Conservation (phyloP, 352 stramenopile genomes). For the Thalassiosira mediterranea region DNA sequence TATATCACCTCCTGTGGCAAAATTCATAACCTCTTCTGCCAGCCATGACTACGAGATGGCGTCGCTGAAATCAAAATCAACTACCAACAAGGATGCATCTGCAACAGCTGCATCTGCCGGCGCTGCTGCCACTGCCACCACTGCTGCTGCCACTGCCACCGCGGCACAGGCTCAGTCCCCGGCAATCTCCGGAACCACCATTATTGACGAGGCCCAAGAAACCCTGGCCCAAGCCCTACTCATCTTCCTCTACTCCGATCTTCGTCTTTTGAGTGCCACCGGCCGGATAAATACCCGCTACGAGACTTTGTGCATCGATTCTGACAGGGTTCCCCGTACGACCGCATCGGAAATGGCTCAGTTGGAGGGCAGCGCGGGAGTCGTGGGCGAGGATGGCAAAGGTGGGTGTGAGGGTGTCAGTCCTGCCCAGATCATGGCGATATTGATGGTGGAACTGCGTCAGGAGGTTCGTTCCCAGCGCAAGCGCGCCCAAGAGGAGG, state of each 20-base stretch:
- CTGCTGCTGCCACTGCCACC: too few relatives aligned
- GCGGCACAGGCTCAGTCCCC: too few relatives aligned
- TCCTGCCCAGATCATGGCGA: constrained; percentile 61
- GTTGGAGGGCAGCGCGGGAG: constrained; percentile 4
- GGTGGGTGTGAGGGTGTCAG: constrained; percentile 47
- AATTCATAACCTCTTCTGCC: too few relatives aligned
- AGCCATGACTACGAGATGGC: too few relatives aligned
- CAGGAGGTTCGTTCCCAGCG: not conserved
- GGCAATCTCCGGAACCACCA: constrained; percentile 30
- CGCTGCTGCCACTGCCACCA: too few relatives aligned
- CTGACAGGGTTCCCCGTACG: constrained; percentile 44
- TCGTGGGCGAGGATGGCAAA: too few relatives aligned
- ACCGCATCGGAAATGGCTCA: constrained; percentile 58
- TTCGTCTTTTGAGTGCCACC: constrained; percentile 64
- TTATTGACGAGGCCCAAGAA: constrained; percentile 62
- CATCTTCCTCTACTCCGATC: constrained; percentile 74
- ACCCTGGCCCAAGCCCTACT: constrained; percentile 62
- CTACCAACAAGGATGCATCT: too few relatives aligned
- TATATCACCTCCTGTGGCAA: too few relatives aligned
- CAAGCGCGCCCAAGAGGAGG: not conserved
- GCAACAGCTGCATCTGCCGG: too few relatives aligned
- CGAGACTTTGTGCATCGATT: constrained; percentile 69
- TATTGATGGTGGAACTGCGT: constrained; percentile 54
- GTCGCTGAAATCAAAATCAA: too few relatives aligned
- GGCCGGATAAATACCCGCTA: constrained; percentile 71